Evolutionary conservation across 2,329 filamentous ascomycete genomes (phyloP), one percentile per base, ranked within the genome.

Genomic region (Arthrobotrys entomopaga): DNA sequence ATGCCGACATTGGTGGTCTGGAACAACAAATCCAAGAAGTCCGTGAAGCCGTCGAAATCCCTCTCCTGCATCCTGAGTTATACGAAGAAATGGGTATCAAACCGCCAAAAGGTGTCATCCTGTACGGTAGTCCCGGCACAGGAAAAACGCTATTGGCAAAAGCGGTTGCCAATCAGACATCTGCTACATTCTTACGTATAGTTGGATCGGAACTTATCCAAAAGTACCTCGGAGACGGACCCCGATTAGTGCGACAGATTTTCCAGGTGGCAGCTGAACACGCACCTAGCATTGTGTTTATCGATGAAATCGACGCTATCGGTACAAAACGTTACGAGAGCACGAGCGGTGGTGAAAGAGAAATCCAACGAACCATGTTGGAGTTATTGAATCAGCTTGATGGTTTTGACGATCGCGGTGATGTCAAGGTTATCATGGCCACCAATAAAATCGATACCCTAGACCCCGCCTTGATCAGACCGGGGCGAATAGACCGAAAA

Each of bases 71-170:
- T 81, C 95, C 95, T 0, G 95, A 99, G 83, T 85, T 99, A 60
- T 99, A 99, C 83, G 95, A 99, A 83, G 95, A 99, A 85, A 99
- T 99, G 95, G 95, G 95, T 80, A 98, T 99, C 86, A 99, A 99
- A 83, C 95, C 95, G 3, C 95, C 95, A 75, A 99, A 99, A 87
- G 95, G 95, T 86, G 95, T 99, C 79, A 99, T 99, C 80, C 89
- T 99, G 24, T 99, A 99, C 82, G 95, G 95, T 84, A 93, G 92
- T 3, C 95, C 95, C 0, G 95, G 95, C 82, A 99, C 95, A 7
- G 95, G 95, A 82, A 99, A 97, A 86, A 97, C 93, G 13, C 96
- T 97, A 91, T 85, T 99, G 69, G 95, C 95, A 75, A 98, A 98
- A 85, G 95, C 95, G 8, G 95, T 99, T 57, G 95, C 95, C 78